A percentile compares a stretch with the other conserved stretches of the same genome.
These are phyloP conservation scores for Cystobasidium sp. DNA, from an alignment of 1,284 basidiomycete genomes.

Conservation along the genomic window DNA sequence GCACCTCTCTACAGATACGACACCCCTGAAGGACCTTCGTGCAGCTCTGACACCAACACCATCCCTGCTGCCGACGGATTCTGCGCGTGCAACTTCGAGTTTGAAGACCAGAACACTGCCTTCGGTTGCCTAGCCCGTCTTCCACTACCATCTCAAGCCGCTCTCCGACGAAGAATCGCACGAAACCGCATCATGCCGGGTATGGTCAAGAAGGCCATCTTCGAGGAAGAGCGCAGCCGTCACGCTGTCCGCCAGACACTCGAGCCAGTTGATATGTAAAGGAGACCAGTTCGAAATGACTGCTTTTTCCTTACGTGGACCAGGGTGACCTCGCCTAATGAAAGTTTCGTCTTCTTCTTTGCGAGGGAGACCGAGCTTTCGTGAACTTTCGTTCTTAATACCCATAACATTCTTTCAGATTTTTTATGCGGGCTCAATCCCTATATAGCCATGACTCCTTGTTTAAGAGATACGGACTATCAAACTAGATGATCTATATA, in stretches of 20 bases:
- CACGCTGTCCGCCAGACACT: neutral
- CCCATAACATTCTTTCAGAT: no score
- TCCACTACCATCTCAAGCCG: conserved; percentile 9
- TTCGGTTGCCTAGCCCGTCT: conserved; percentile 4
- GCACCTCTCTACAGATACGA: neutral
- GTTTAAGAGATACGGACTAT: no score
- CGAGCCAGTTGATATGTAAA: neutral
- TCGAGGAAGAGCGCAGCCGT: neutral
- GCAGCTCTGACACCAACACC: neutral
- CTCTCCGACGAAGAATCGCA: conserved; percentile 1
- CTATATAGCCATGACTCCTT: no score
- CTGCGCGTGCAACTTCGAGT: neutral
- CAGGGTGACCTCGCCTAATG: no score
- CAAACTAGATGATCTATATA: no score
- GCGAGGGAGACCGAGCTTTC: no score
- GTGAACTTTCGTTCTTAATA: no score
- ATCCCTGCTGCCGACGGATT: neutral
- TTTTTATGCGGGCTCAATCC: no score
- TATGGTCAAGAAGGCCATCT: conserved; percentile 20
- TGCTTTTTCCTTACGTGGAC: no score
- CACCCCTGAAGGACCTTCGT: conserved; percentile 4
- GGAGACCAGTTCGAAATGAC: neutral
- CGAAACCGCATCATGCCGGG: conserved; percentile 21
- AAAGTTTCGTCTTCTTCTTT: no score
- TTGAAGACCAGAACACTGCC: conserved; percentile 10